Evolutionary conservation across 139 green algal genomes (phyloP), one percentile per base, ranked within the genome.

Genomic region (Raphidocelis subcapitata): DNA sequence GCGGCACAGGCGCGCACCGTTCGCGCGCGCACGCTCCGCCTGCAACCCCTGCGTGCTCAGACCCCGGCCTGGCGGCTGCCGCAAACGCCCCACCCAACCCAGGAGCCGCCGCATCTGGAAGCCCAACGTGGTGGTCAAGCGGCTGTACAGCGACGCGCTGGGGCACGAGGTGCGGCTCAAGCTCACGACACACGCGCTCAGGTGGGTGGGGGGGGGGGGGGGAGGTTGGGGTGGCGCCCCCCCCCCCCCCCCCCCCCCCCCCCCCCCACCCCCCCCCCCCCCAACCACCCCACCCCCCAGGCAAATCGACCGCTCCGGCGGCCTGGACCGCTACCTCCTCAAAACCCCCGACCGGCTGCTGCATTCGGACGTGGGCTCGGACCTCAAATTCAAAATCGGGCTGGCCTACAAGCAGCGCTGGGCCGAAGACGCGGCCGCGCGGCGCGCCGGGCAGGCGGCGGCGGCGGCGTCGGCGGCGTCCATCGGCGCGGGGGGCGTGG

Each of bases 271-370:
- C n/a, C n/a, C n/a, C n/a, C n/a, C n/a, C n/a, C n/a, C 12, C 41
- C 12, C 41, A 20, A 49, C 41, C 8, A 8, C 8, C 41, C 8
- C 12, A 12, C 41, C 28, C 33, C 52, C 69, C 79, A 93, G 87
- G 65, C 76, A 60, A 14, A 97, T 97, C 57, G 92, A 97, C 77
- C 91, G 92, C 57, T 79, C 75, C 28, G 93, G 93, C 32, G 90
- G 92, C 18, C 76, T 97, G 24, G 93, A 97, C 75, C 65, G 79
- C 1, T 97, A 97, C 66, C 62, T 97, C 26, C 57, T 97, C 1
- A 84, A 86, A 24, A 95, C 89, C 0, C 71, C 79, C 1, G 82
- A 90, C 26, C 54, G 84, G 2, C 81, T 94, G 26, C 74, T 97
- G n/a, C 67, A 79, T 28, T 92, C 86, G 26, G 81, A 93, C 24